Evolutionary conservation across 2,329 filamentous ascomycete species (phyloP).

Genomic region (Neurospora crassa): DNA sequence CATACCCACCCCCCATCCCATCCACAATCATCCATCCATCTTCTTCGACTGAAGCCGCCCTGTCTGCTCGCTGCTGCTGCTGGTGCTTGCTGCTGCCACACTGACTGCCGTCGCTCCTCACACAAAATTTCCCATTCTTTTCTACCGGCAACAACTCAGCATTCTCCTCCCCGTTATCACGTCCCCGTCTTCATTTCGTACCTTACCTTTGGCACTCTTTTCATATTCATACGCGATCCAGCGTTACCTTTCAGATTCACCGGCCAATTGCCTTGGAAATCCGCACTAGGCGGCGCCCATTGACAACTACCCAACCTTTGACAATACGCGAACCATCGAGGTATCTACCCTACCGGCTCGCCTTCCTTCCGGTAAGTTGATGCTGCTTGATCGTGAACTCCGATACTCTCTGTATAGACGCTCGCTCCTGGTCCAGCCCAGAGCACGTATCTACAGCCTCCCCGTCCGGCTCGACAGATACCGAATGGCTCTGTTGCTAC

Average conservation of each 20-base stretch:
- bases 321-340: neutral
- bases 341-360: slow-evolving; percentile 9
- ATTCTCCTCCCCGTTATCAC: slow-evolving; percentile 14
- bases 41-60: slow-evolving; percentile 5
- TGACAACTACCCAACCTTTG: slow-evolving; percentile 21
- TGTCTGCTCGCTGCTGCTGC: slow-evolving; percentile 3
- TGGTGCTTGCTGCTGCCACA: slow-evolving; percentile 8
- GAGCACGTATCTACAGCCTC: neutral
- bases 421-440: neutral
- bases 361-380: slow-evolving; percentile 17
- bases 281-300: slow-evolving; percentile 21
- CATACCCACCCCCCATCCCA: neutral
- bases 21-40: neutral
- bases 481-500: neutral
- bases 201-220: slow-evolving; percentile 20
- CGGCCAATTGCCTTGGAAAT: slow-evolving; percentile 7
- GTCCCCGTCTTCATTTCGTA: slow-evolving; percentile 9
- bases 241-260: slow-evolving; percentile 15
- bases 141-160: slow-evolving; percentile 16
- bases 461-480: neutral
- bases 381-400: neutral
- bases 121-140: slow-evolving; percentile 18
- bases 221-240: slow-evolving; percentile 19
- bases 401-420: neutral
- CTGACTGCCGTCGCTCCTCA: slow-evolving; percentile 14